Conservation (phyloP, 1,284 basidiomycete species). For the Apiotrichum laibachii region DNA sequence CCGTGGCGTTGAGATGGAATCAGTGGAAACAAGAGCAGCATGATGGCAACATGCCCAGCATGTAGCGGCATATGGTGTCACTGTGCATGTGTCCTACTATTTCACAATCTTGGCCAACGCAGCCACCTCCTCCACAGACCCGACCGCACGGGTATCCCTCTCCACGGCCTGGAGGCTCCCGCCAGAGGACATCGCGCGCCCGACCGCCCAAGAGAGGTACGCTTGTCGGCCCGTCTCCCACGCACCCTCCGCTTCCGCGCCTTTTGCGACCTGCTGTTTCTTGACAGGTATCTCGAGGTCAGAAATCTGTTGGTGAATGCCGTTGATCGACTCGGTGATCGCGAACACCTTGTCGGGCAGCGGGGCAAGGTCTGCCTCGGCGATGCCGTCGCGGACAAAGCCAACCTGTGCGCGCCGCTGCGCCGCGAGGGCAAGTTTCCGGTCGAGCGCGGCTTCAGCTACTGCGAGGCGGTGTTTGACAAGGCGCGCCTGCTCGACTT, state of each 20-base stretch:
- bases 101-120: slow-evolving; percentile 16
- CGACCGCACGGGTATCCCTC: slow-evolving; percentile 23
- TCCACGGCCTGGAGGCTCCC: slow-evolving; percentile 20
- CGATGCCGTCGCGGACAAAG: slow-evolving; percentile 42
- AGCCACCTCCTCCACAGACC: slow-evolving; percentile 23
- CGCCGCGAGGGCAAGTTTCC: slow-evolving; percentile 37
- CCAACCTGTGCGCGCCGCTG: slow-evolving; percentile 47
- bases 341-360: slow-evolving; percentile 32
- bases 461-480: slow-evolving; percentile 35
- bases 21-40: no score
- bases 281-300: slow-evolving; percentile 25
- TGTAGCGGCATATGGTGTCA: not conserved
- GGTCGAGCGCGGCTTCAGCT: slow-evolving; percentile 44
- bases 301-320: slow-evolving; percentile 34
- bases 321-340: slow-evolving; percentile 25
- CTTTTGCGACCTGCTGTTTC: no score
- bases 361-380: slow-evolving; percentile 34
- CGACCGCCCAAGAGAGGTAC: slow-evolving; percentile 49
- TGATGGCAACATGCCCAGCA: not conserved
- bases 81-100: not conserved
- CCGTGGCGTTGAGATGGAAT: no score
- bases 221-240: slow-evolving; percentile 51
- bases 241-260: slow-evolving; percentile 18
- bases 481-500: slow-evolving; percentile 47
- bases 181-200: slow-evolving; percentile 25